phyloP scores from a whole-genome alignment of 495 filamentous ascomycete species.

The Talaromyces adpressus region DNA sequence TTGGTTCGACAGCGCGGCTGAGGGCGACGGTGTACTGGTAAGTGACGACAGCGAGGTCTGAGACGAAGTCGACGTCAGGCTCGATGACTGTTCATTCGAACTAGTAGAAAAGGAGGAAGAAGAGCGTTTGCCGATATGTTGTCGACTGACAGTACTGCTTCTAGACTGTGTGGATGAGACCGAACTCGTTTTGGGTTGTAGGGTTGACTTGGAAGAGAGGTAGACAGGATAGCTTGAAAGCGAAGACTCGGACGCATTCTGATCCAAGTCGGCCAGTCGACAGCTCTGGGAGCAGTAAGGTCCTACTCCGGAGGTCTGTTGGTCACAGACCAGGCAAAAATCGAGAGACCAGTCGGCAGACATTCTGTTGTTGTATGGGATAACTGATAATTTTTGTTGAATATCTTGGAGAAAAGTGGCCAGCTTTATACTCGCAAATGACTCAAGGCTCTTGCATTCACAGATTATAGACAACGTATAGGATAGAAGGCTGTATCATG shows the following conservation, averaged over 20 bases:
- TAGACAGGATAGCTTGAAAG: constrained; percentile 20
- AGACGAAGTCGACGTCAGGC: constrained; percentile 73
- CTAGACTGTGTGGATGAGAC: constrained; percentile 28
- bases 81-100: constrained; percentile 26
- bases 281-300: constrained; percentile 93
- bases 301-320: constrained; percentile 65
- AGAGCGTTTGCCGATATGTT: constrained; percentile 13
- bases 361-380: constrained; percentile 29
- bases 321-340: constrained; percentile 92
- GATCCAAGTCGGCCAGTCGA: constrained; percentile 80
- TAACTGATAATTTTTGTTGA: background rate
- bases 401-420: background rate
- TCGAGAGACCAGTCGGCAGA: constrained; percentile 84
- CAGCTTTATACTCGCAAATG: background rate
- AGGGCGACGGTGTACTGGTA: constrained; percentile 51
- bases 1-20: constrained; percentile 59
- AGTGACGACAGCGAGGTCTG: constrained; percentile 80
- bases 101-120: constrained; percentile 21
- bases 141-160: constrained; percentile 12
- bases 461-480: background rate
- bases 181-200: constrained; percentile 43
- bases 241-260: constrained; percentile 36
- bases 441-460: background rate
- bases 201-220: constrained; percentile 59
- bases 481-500: background rate